Conservation (phyloP, 208 protist species). For the Crithidia mellificae region DNA sequence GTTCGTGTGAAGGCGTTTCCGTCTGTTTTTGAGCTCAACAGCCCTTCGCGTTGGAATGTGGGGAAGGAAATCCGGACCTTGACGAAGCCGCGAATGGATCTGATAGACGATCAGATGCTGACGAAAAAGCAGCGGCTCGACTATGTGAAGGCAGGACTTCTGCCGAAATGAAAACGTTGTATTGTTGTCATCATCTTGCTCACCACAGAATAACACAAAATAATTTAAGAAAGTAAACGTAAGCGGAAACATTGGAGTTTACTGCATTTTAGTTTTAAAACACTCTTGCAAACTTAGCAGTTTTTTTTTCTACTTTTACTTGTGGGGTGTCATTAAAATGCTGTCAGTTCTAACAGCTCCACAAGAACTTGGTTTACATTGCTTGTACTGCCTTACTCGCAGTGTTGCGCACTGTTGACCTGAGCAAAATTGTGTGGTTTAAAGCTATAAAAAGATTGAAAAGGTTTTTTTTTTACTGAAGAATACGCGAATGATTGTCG, state of each 20-base stretch:
- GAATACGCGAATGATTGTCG: too few relatives aligned
- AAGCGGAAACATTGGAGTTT: not conserved
- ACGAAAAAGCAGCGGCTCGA: constrained; percentile 91
- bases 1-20: constrained; percentile 89
- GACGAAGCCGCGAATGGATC: constrained; percentile 85
- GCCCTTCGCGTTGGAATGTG: constrained; percentile 87
- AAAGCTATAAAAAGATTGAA: too few relatives aligned
- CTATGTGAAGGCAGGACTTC: constrained; percentile 83
- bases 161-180: constrained; percentile 70
- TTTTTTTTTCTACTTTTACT: too few relatives aligned
- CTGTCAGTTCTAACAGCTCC: too few relatives aligned
- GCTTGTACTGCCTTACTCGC: too few relatives aligned
- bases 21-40: constrained; percentile 85
- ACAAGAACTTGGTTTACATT: too few relatives aligned
- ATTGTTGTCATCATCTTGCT: not conserved
- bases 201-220: constrained; percentile 9
- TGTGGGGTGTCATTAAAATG: too few relatives aligned
- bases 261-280: too few relatives aligned
- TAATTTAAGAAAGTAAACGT: constrained; percentile 3
- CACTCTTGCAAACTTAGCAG: too few relatives aligned
- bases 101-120: constrained; percentile 92
- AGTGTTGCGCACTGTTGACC: too few relatives aligned
- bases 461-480: too few relatives aligned
- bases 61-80: constrained; percentile 88
- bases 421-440: too few relatives aligned